Base-by-base conservation (phyloP, 192 early-diverging fungal genomes). In the Coemansia sp. region DNA sequence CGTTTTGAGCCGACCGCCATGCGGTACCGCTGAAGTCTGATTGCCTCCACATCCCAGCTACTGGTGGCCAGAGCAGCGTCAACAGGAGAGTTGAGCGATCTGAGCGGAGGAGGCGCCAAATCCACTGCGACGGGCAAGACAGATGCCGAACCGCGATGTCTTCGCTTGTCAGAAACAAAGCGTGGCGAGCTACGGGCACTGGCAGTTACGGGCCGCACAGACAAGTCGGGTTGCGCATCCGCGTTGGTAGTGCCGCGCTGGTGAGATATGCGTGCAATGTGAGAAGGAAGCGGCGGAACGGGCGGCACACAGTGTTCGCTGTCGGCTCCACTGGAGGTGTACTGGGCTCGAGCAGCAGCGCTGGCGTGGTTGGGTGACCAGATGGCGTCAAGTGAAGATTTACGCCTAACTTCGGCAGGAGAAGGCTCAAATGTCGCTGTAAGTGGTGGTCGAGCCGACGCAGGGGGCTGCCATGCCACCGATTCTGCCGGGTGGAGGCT, bases 271-370 rank as follows among this genome's bases (percentile, higher is more conserved):
- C 34, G 36, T 5, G 34, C 52, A 21, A 69, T 66, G 55, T 56
- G 57, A 20, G 20, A 23, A 6, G 76, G 76, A 37, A 79, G 76
- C 36, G 70, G 71, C 12, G 76, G 76, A 31, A 79, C 76, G 11
- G 71, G 76, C 47, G 76, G 72, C 18, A 72, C 69, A 6, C 48
- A 26, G 3, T 21, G 2, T 10, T 26, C 48, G 0, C 11, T 13
- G 48, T 50, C 48, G 21, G 23, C 9, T 50, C 48, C n/a, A 11
- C 26, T 50, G 9, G 23, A 26, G 6, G 48, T 25, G 48, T 26
- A 50, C 23, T 50, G 23, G 10, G 23, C 23, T 21, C 48, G 48
- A 50, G 23, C 48, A 10, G 48, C 48, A 26, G 48, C 48, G 11
- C 10, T 26, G 48, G 9, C 6, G 18, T 21, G 43, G 20, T n/a